Evolutionary conservation across 176 grass and related monocot genomes (phyloP), one percentile per base, ranked within the genome.

Genomic region (Echinochloa phyllopogon): DNA sequence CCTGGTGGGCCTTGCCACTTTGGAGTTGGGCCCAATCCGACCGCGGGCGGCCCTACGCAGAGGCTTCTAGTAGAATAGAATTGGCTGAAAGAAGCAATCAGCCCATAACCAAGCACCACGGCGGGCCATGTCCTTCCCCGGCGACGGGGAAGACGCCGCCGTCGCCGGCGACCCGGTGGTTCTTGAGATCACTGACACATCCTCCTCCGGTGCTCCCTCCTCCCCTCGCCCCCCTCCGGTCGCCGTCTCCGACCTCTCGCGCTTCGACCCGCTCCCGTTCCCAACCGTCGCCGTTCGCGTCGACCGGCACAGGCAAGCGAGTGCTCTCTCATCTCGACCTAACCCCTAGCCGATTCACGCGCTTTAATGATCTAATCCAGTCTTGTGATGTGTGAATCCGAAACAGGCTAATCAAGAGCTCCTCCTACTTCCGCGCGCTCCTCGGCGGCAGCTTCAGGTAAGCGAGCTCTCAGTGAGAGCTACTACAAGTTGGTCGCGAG

Each of bases 361-460:
- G 29, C 16, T 66, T 15, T 36, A 2, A 16, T 24, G 3, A 17
- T 77, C 45, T 44, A 67, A 69, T 25, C 50, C 61, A 6, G 25
- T 11, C 61, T 53, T 2, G 9, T 59, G 20, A 12, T 1, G 60
- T 65, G 13, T 37, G 5, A 21, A 21, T 67, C 40, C 20, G 43
- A 8, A 18, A 1, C 44, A 92, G 86, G 87, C 77, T 94, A 2
- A 82, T 91, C 76, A 71, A 91, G 13, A 86, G 82, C 58, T 94
- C 92, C 60, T 86, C 92, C 21, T 94, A 94, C 87, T 94, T 94
- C 83, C 86, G 87, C 57, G 86, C 84, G 4, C 89, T 94, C 45
- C 84, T 94, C 60, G 84, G 80, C 55, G 87, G 92, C 42, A 89
- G 81, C 80, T 94, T 94, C 89, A 91, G 89, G 92, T 94, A 4